These are phyloP conservation scores for Immersiella caudata DNA, from an alignment of 495 filamentous ascomycete species.

Conservation along the genomic window DNA sequence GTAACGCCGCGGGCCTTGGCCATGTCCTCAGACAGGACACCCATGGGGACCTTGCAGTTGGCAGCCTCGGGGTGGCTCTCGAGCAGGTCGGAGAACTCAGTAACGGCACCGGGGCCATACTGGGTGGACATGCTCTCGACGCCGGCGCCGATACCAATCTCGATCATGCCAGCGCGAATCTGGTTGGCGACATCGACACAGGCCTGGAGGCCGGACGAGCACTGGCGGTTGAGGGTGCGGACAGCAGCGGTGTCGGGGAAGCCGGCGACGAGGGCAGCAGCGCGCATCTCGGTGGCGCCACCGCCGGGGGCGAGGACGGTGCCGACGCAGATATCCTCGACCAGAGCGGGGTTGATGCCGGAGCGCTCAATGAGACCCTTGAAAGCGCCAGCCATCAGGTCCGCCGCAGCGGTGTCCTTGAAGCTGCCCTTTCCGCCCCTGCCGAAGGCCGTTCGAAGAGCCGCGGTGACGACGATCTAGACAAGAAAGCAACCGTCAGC, in stretches of 20 bases:
- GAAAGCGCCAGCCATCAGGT: constrained; percentile 85
- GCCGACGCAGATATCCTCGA: constrained; percentile 93
- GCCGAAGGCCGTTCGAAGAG: constrained; percentile 87
- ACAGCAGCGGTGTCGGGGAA: constrained; percentile 84
- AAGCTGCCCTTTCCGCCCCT: constrained; percentile 92
- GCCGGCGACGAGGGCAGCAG: constrained; percentile 87
- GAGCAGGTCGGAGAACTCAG: constrained; percentile 92
- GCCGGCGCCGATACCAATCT: constrained; percentile 90
- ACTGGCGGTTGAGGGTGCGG: constrained; percentile 88
- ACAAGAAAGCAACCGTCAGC: constrained; percentile 20
- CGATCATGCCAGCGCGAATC: constrained; percentile 87
- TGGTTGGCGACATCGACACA: constrained; percentile 91
- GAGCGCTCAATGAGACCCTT: constrained; percentile 80
- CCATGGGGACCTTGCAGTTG: constrained; percentile 99
- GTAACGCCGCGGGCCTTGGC: constrained; percentile 77
- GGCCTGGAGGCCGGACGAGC: constrained; percentile 85
- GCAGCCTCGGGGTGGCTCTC: constrained; percentile 79
- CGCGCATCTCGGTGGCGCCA: constrained; percentile 95
- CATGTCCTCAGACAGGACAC: constrained; percentile 91
- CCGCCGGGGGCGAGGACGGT: constrained; percentile 89
- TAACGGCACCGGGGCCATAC: constrained; percentile 87
- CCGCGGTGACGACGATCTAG: constrained; percentile 87
- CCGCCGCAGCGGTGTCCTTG: constrained; percentile 88
- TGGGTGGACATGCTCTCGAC: constrained; percentile 97
- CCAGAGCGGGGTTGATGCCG: constrained; percentile 76